Conservation (phyloP, 495 filamentous ascomycete genomes). For the Pseudomonodictys pantanalensis region DNA sequence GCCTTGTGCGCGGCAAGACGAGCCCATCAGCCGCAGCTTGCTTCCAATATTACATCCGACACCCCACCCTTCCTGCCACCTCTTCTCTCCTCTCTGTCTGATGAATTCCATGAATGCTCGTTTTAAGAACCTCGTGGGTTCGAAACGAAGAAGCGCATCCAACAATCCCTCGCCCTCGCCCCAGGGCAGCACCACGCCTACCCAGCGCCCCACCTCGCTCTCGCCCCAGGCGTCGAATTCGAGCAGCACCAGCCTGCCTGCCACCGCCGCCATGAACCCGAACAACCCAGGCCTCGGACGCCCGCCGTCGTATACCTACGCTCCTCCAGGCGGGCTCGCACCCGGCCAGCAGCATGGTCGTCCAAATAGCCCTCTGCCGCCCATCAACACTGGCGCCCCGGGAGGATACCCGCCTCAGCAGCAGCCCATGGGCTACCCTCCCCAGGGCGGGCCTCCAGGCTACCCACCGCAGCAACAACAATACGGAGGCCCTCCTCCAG, state of each 20-base stretch:
- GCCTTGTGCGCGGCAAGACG: not conserved
- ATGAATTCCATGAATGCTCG: conserved; percentile 41
- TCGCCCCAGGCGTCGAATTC: conserved; percentile 35
- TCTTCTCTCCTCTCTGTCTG: conserved; percentile 20
- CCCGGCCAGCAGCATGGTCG: conserved; percentile 37
- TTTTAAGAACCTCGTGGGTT: conserved; percentile 41
- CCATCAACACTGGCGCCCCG: conserved; percentile 24
- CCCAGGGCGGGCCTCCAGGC: conserved; percentile 32
- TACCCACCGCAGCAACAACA: conserved; percentile 32
- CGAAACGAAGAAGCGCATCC: conserved; percentile 36
- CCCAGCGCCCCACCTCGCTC: conserved; percentile 27
- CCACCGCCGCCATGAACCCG: conserved; percentile 38
- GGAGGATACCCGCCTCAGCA: conserved; percentile 16
- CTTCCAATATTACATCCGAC: not conserved
- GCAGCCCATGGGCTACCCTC: conserved; percentile 29
- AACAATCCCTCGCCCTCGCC: conserved; percentile 37
- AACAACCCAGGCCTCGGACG: conserved; percentile 40
- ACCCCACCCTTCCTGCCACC: not conserved
- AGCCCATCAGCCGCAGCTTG: not conserved
- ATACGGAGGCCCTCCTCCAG: conserved; percentile 30
- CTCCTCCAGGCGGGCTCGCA: conserved; percentile 34
- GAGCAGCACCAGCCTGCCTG: conserved; percentile 28
- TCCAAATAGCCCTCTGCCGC: conserved; percentile 38
- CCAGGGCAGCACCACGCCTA: conserved; percentile 22
- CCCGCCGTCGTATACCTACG: conserved; percentile 45